Evolutionary conservation across 768 basidiomycete species (phyloP).

Genomic region (Lentinula lateritia): DNA sequence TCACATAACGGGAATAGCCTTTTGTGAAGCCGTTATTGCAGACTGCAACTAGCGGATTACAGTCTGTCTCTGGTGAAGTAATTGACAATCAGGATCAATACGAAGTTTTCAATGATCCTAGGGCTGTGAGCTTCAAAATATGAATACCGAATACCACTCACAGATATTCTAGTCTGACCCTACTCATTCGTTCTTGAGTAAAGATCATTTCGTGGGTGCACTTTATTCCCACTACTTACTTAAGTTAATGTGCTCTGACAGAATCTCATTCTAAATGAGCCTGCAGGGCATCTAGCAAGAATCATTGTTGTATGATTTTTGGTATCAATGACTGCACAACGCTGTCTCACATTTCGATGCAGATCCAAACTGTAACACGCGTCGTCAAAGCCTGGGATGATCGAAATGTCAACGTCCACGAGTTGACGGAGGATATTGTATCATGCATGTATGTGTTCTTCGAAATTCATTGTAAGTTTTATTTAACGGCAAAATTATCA

Average conservation of each 20-base stretch:
- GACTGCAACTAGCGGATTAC: conserved; percentile 59
- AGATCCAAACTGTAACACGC: conserved; percentile 62
- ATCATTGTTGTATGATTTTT: conserved; percentile 53
- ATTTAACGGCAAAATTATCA: background rate
- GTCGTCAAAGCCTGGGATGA: conserved; percentile 84
- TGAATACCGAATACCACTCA: background rate
- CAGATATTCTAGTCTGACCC: conserved; percentile 59
- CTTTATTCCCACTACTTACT: conserved; percentile 19
- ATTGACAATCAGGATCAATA: conserved; percentile 80
- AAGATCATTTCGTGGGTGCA: conserved; percentile 70
- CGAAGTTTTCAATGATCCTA: conserved; percentile 81
- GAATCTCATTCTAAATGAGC: conserved; percentile 80
- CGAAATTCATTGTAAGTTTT: too few relatives aligned
- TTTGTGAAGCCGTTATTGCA: conserved; percentile 77
- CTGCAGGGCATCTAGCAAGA: conserved; percentile 71
- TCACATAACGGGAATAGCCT: conserved; percentile 36
- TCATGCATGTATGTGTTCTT: conserved; percentile 52
- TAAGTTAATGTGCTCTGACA: conserved; percentile 18
- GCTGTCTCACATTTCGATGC: background rate
- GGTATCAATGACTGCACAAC: background rate
- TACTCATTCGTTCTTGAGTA: conserved; percentile 84
- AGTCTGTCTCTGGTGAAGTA: conserved; percentile 65
- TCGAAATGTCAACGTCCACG: conserved; percentile 47
- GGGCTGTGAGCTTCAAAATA: conserved; percentile 44
- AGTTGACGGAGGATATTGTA: conserved; percentile 56